Percentiles rank a stretch among this genome's conserved stretches.
Conservation (phyloP, 2,329 filamentous ascomycete species). For the Mycocentrospora acerina region DNA sequence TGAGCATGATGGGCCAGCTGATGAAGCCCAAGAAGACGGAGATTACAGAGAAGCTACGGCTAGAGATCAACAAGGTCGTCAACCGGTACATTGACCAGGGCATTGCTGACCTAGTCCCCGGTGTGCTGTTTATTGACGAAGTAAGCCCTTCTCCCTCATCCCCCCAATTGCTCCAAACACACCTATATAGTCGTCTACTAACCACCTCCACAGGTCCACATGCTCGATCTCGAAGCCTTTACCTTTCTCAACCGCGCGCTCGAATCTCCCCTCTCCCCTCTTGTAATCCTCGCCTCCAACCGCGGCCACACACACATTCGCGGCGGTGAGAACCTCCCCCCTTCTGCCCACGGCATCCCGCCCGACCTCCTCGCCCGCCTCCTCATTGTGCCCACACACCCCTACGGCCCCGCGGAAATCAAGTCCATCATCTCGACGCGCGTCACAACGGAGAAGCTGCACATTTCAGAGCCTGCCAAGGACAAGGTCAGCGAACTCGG, state of each 20-base stretch:
- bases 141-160: constrained; percentile 51
- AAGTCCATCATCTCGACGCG: constrained; percentile 87
- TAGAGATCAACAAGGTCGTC: constrained; percentile 98
- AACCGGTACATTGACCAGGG: constrained; percentile 99
- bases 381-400: constrained; percentile 92
- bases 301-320: constrained; percentile 91
- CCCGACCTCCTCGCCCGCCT: constrained; percentile 90
- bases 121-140: constrained; percentile 98
- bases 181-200: constrained; percentile 11
- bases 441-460: constrained; percentile 76
- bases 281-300: constrained; percentile 97
- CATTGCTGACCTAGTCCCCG: constrained; percentile 95
- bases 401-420: constrained; percentile 86
- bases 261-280: constrained; percentile 90
- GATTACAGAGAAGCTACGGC: constrained; percentile 94
- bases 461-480: constrained; percentile 77
- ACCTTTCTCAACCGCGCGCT: constrained; percentile 98
- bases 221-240: constrained; percentile 99
- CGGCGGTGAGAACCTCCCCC: constrained; percentile 65
- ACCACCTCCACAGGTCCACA: constrained; percentile 71
- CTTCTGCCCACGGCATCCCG: constrained; percentile 87
- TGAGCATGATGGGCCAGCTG: constrained; percentile 99
- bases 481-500: constrained; percentile 86
- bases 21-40: constrained; percentile 99
- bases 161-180: too few species aligned